Evolutionary conservation across 768 basidiomycete species (phyloP), one percentile per base, ranked within the genome.

Genomic region (Suillus plorans): DNA sequence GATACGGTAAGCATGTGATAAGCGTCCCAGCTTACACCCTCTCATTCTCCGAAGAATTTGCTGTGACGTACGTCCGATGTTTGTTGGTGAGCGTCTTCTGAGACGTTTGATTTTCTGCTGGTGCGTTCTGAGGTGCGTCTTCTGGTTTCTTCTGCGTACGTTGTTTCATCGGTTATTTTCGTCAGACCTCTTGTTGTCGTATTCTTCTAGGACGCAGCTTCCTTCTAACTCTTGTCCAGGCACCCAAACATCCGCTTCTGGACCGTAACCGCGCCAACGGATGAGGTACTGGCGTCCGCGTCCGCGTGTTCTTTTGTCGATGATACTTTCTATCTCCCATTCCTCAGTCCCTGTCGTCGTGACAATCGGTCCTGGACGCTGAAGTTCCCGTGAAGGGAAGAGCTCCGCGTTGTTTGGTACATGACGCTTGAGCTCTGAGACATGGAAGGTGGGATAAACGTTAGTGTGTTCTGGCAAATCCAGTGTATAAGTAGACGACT

Each of bases 231-330:
- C 42, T 18, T 5, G 16, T 5, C 42, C 42, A 0, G 42, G 16
- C 16, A 42, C 42, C 76, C 76, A 80, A 3, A 41, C 28, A 49
- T 80, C 72, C n/a, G 72, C 62, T 36, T 76, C 71, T 0, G 68
- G 60, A 1, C 73, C 71, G 60, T 75, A 76, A 4, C 78, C 78
- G 2, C 31, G 6, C 76, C 77, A 82, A 0, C 68, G 60, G 0
- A 82, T 63, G 13, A 64, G 28, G 42, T 66, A 74, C 60, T 66
- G 60, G 1, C 20, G 18, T 1, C 59, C 53, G 5, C 52, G 20
- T 2, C 67, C 36, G 0, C 45, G 10, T 20, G 20, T 20, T 4
- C 44, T 0, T 2, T 8, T 8, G 53, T 67, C 64, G 0, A 72
- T 3, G n/a, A 72, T 68, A 0, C 25, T 28, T 0, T 72, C 69